phyloP scores from a whole-genome alignment of 108 stramenopile genomes.

The Nannochloropsis gaditana region DNA sequence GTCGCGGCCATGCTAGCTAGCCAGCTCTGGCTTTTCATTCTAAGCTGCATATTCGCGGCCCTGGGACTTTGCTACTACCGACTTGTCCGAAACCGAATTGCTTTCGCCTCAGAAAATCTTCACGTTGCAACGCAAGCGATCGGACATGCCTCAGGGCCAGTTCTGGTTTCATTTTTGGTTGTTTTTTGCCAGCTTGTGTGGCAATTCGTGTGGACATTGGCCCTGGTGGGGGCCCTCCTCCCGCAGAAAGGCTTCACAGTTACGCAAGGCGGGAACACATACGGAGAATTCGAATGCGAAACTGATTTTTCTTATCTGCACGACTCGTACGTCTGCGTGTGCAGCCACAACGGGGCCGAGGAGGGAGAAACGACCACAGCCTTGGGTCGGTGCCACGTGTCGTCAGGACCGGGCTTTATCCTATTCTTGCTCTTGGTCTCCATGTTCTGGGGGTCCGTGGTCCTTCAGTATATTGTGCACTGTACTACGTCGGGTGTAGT shows the following conservation, averaged over 20 bases:
- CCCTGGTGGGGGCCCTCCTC: neutral
- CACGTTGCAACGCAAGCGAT: neutral
- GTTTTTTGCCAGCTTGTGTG: neutral
- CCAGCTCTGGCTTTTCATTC: neutral
- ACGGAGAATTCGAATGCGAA: slow-evolving; percentile 14
- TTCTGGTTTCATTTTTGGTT: neutral
- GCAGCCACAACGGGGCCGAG: neutral
- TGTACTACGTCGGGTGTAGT: neutral
- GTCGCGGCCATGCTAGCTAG: neutral
- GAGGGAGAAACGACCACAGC: neutral
- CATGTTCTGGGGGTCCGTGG: neutral
- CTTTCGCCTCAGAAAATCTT: neutral
- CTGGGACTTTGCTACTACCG: slow-evolving; percentile 10
- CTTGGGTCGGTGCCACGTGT: neutral
- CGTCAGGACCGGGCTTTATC: neutral
- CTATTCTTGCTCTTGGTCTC: slow-evolving; percentile 1
- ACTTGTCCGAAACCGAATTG: neutral
- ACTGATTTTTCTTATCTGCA: neutral
- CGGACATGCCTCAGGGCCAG: neutral
- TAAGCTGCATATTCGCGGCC: neutral
- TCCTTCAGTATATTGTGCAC: slow-evolving; percentile 13
- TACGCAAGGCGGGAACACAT: neutral
- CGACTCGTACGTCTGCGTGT: neutral
- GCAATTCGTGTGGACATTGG: slow-evolving; percentile 2
- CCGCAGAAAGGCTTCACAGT: neutral